phyloP scores from a whole-genome alignment of 1,284 basidiomycete genomes.

The Puccinia horiana region DNA sequence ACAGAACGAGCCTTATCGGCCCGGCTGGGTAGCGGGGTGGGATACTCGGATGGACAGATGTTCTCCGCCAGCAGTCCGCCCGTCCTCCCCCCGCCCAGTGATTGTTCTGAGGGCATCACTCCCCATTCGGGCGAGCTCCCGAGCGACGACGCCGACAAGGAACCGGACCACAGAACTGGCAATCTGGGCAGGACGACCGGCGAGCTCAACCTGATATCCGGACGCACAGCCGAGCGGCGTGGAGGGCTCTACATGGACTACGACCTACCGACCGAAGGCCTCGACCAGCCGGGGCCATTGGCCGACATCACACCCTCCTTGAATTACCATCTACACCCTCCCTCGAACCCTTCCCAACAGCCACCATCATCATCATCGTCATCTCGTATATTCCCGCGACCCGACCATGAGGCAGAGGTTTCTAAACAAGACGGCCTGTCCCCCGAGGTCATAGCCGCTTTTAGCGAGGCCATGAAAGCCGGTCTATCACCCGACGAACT shows the following conservation, averaged over 20 bases:
- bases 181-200: background rate
- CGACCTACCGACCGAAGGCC: too few relatives aligned
- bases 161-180: background rate
- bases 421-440: background rate
- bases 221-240: background rate
- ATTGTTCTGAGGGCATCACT: constrained; percentile 44
- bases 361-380: background rate
- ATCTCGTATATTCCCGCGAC: background rate
- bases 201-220: background rate
- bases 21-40: background rate
- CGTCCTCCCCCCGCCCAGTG: constrained; percentile 38
- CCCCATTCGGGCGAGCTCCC: constrained; percentile 4
- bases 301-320: background rate
- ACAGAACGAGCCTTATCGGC: background rate
- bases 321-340: background rate
- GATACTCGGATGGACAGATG: constrained; percentile 2
- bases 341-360: background rate
- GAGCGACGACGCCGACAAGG: constrained; percentile 25
- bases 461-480: background rate
- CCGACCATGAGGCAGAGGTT: background rate
- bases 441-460: background rate
- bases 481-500: background rate
- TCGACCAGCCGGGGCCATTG: background rate
- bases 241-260: too few relatives aligned
- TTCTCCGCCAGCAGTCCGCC: constrained; percentile 32